phyloP scores from a whole-genome alignment of 768 basidiomycete genomes.

The Mycena belliarum region DNA sequence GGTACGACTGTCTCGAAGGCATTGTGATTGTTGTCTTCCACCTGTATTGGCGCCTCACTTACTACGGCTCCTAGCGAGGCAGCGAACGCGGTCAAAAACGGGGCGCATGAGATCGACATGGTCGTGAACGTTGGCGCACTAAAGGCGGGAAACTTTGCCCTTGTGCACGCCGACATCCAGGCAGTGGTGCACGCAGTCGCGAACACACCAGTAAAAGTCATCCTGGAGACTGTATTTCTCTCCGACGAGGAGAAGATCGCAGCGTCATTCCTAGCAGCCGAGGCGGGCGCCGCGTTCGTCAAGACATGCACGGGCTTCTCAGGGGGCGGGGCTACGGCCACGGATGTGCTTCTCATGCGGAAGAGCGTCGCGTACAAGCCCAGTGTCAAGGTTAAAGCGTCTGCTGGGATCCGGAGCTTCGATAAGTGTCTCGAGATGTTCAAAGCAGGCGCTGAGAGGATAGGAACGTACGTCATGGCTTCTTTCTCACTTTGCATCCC shows the following conservation, averaged over 20 bases:
- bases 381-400: slow-evolving; percentile 51
- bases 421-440: slow-evolving; percentile 50
- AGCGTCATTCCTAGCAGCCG: slow-evolving; percentile 46
- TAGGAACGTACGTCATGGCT: slow-evolving; percentile 47
- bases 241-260: slow-evolving; percentile 47
- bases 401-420: slow-evolving; percentile 50
- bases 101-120: slow-evolving; percentile 54
- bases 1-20: slow-evolving; percentile 43
- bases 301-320: slow-evolving; percentile 57
- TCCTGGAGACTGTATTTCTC: slow-evolving; percentile 52
- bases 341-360: slow-evolving; percentile 48
- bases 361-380: slow-evolving; percentile 38
- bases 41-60: background rate
- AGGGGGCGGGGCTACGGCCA: slow-evolving; percentile 45
- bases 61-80: slow-evolving; percentile 39
- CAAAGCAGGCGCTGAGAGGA: slow-evolving; percentile 49
- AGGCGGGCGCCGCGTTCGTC: slow-evolving; percentile 53
- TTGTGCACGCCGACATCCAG: slow-evolving; percentile 41
- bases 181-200: slow-evolving; percentile 39
- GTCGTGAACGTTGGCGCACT: slow-evolving; percentile 52
- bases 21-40: slow-evolving; percentile 35
- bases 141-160: slow-evolving; percentile 36
- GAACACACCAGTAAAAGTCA: slow-evolving; percentile 49
- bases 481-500: background rate
- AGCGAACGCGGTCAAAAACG: slow-evolving; percentile 43